A percentile compares a stretch with the other conserved stretches of the same genome.
phyloP scores from a whole-genome alignment of 257 asterid species.

The Plectranthus barbatus region DNA sequence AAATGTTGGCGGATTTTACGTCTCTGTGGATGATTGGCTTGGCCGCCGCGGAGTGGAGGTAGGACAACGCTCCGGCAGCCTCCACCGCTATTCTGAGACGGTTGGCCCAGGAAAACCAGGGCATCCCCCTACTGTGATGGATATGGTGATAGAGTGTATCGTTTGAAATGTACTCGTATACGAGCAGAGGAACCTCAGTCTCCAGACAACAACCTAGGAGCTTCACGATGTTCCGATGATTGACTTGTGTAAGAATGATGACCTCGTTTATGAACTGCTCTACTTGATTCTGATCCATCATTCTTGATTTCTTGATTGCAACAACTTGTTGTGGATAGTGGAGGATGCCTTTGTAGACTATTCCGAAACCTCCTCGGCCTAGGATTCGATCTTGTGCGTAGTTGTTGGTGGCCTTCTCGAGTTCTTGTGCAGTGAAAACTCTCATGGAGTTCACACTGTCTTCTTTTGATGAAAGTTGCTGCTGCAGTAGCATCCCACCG shows the following conservation, averaged over 20 bases:
- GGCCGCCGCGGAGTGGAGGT: conserved; percentile 33
- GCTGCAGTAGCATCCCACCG: conserved; percentile 30
- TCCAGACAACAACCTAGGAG: no score
- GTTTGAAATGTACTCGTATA: conserved; percentile 58
- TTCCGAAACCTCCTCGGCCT: conserved; percentile 72
- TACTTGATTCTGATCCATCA: conserved; percentile 47
- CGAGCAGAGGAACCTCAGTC: no score
- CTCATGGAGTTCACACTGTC: conserved; percentile 11
- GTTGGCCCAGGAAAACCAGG: conserved; percentile 19
- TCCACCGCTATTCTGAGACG: conserved; percentile 27
- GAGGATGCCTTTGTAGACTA: conserved; percentile 59
- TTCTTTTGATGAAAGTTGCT: conserved; percentile 26
- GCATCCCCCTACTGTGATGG: conserved; percentile 6
- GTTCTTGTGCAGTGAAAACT: conserved; percentile 28
- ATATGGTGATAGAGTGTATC: conserved; percentile 37
- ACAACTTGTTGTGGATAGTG: conserved; percentile 35
- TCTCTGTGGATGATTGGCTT: conserved; percentile 36
- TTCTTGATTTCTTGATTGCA: conserved; percentile 61
- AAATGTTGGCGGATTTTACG: conserved; percentile 27
- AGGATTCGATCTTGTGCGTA: conserved; percentile 50
- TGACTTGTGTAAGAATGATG: no score
- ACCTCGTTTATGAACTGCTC: no score
- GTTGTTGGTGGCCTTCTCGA: no score
- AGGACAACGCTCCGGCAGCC: conserved; percentile 32
- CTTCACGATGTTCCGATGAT: no score